These are phyloP conservation scores for Lipomyces yamadae DNA, from an alignment of 805 yeast species.

Conservation along the genomic window DNA sequence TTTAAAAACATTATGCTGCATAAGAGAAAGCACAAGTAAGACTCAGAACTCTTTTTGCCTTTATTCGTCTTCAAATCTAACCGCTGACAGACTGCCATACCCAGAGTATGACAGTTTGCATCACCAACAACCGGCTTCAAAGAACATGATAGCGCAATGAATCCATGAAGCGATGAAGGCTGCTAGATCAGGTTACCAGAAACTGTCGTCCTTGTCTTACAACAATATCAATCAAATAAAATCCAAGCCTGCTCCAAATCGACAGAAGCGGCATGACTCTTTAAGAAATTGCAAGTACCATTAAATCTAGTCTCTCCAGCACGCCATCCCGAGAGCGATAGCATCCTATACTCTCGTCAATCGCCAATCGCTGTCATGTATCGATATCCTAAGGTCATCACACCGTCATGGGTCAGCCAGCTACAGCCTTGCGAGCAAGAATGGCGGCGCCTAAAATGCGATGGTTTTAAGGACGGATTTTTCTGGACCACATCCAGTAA, in stretches of 20 bases:
- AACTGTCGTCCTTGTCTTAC: conserved; percentile 18
- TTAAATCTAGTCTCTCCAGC: neutral
- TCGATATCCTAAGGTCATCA: conserved; percentile 38
- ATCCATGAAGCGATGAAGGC: neutral
- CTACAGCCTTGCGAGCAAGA: conserved; percentile 9
- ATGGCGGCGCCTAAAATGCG: conserved; percentile 37
- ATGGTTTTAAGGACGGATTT: conserved; percentile 39
- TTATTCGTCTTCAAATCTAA: conserved; percentile 6
- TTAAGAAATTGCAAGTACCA: conserved; percentile 3
- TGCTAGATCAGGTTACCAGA: conserved; percentile 35
- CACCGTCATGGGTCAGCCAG: conserved; percentile 40
- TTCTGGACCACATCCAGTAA: conserved; percentile 20
- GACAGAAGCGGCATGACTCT: neutral
- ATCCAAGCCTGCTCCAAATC: neutral
- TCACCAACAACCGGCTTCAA: neutral
- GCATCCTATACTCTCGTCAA: neutral
- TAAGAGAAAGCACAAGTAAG: neutral
- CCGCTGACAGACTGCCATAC: neutral
- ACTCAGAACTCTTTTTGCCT: conserved; percentile 15
- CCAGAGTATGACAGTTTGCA: neutral
- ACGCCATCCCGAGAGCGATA: neutral
- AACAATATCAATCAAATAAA: neutral
- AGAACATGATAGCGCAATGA: neutral
- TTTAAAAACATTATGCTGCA: neutral
- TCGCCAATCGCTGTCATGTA: conserved; percentile 22